Evolutionary conservation across 1,284 basidiomycete genomes (phyloP).

Genomic region (Sphagnurus paluster): DNA sequence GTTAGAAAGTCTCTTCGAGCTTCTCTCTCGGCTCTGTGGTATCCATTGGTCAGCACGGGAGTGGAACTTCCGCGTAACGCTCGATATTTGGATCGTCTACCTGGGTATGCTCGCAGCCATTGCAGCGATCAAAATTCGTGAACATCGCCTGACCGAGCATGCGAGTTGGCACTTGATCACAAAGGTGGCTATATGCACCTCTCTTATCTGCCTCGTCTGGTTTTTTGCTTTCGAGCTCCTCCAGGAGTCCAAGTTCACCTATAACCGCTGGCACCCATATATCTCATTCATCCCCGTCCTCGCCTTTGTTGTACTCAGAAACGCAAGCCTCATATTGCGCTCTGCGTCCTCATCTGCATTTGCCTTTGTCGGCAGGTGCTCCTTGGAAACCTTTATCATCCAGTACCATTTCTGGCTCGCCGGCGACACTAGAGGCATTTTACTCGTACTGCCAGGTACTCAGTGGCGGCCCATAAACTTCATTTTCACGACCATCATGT

Average conservation of each 20-base stretch:
- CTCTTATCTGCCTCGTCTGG: conserved; percentile 63
- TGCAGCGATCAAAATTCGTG: conserved; percentile 74
- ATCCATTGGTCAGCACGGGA: conserved; percentile 84
- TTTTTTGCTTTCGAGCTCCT: conserved; percentile 82
- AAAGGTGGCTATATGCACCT: conserved; percentile 47
- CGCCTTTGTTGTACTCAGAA: conserved; percentile 74
- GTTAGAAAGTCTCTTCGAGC: conserved; percentile 61
- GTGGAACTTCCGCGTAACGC: conserved; percentile 84
- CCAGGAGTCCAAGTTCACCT: conserved; percentile 77
- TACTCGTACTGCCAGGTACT: conserved; percentile 77
- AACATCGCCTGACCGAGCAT: conserved; percentile 70
- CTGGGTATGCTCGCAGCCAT: conserved; percentile 81
- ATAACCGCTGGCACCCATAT: conserved; percentile 84
- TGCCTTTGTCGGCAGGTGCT: conserved; percentile 80
- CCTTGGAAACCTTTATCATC: conserved; percentile 85
- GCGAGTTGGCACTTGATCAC: conserved; percentile 60
- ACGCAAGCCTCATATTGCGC: conserved; percentile 70
- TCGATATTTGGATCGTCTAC: conserved; percentile 89
- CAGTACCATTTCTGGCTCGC: conserved; percentile 91
- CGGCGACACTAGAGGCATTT: conserved; percentile 82
- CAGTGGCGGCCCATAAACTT: conserved; percentile 76
- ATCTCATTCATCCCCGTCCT: conserved; percentile 81
- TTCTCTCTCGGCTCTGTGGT: conserved; percentile 64
- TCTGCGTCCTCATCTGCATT: conserved; percentile 71
- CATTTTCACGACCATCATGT: conserved; percentile 71